Base-by-base conservation (phyloP, 306 rosid species). In the Astragalus glycyphyllos region DNA sequence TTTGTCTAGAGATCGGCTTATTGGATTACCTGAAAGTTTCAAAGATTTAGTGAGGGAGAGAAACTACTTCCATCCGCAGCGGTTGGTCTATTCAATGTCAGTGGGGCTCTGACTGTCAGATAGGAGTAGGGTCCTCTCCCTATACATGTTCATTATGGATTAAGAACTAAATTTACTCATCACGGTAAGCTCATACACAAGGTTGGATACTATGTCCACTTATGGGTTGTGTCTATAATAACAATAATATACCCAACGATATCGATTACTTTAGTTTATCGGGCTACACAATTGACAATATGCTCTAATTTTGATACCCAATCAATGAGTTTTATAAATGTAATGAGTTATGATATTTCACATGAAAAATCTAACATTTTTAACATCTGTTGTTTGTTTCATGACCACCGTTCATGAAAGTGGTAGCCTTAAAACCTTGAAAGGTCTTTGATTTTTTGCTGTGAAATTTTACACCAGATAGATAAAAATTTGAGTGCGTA, bases 401-500 rank as follows among this genome's bases (percentile, higher is more conserved):
- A 86, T 90, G 11, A 90, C 96, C 47, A 92, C 84, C 44, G 82
- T 86, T 79, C 96, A 83, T 46, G 96, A 92, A 82, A 89, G 91
- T 64, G 92, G 96, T 71, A 90, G 96, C 89, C 96, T 96, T 47
- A 96, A 92, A 82, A 85, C 92, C 65, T 60, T 87, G 73, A 83
- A 89, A 76, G 94, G 84, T 65, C 92, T 89, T 68, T 84, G 87
- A 26, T 87, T 90, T 51, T 92, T 89, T 69, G 90, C 90, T 26
- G 90, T 85, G 74, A 87, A 92, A 66, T 87, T 89, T 56, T 85
- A 87, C 87, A 86, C 87, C 77, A 82, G 91, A 66, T 95, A 90
- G 91, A 93, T 89, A 73, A 65, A 20, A 5, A 29, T 47, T 69
- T 17, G 8, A 49, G 34, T 13, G 20, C 69, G 31, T 20, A 44